A percentile compares a stretch with the other conserved stretches of the same genome.
phyloP scores from a whole-genome alignment of 257 asterid genomes.

The Eucommia ulmoides region DNA sequence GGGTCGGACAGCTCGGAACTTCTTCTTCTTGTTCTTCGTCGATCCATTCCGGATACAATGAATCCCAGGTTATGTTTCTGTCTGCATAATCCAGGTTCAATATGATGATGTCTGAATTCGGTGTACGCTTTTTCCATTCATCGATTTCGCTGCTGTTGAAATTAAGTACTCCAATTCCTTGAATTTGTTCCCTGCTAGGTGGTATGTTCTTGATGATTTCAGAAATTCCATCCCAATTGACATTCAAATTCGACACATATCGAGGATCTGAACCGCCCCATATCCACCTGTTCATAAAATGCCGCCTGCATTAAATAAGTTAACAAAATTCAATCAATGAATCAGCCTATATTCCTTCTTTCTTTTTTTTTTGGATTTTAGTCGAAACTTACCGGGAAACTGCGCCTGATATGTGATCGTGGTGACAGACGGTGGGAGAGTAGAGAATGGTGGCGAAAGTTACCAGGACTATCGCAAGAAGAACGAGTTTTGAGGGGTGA shows the following conservation, averaged over 20 bases:
- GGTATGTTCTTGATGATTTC: constrained; percentile 20
- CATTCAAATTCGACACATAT: constrained; percentile 36
- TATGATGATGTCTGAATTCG: constrained; percentile 30
- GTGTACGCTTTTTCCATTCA: constrained; percentile 39
- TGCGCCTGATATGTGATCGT: constrained; percentile 12
- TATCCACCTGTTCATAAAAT: constrained; percentile 68
- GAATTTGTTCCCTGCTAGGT: constrained; percentile 6
- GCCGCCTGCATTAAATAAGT: constrained; percentile 49
- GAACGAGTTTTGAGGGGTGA: constrained; percentile 39
- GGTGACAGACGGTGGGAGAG: constrained; percentile 40
- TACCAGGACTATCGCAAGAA: constrained; percentile 23
- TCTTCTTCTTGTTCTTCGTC: constrained; percentile 78
- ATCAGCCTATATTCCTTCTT: not conserved
- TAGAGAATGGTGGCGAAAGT: constrained; percentile 33
- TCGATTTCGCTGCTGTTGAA: constrained; percentile 44
- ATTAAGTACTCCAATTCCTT: constrained; percentile 51
- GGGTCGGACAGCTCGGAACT: constrained; percentile 61
- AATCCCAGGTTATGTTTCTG: constrained; percentile 58
- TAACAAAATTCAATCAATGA: not conserved
- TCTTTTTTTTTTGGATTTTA: not conserved
- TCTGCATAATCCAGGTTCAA: constrained; percentile 40
- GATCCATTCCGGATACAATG: constrained; percentile 82
- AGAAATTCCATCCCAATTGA: constrained; percentile 37
- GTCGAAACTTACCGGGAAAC: constrained; percentile 34
- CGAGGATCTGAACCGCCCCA: constrained; percentile 62